Base-by-base conservation (phyloP, 164 flowering plant genomes). In the Liriodendron chinense region DNA sequence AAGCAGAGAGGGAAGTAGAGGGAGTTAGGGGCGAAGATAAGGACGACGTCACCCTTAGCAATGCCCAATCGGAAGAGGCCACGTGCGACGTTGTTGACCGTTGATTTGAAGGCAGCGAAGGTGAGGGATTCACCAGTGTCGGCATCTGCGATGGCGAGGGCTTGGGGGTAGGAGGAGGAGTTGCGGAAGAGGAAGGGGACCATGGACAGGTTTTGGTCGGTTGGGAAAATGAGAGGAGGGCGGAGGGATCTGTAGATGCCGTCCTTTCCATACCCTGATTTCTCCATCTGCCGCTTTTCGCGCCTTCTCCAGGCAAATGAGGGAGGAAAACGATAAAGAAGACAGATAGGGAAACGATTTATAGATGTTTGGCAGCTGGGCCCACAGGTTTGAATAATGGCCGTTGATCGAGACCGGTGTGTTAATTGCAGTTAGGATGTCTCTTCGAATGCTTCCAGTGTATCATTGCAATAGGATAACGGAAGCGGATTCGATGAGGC, bases 1-100 rank as follows among this genome's bases (percentile, higher is more conserved):
- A 95, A 92, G 68, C 88, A 89, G 47, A 89, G 8, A 7, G 91
- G 91, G 75, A 83, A 92, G 16, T 86, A 85, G 66, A 88, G 76
- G 1, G 94, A 92, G 77, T 95, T 95, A 9, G 98, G 97, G 1
- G 97, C 86, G 50, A 93, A 74, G 26, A 92, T 88, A 47, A 92
- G 79, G 47, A 93, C 93, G 18, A 85, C 93, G 71, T 93, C 97
- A 48, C 85, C 85, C 79, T 88, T 90, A 24, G 61, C 68, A 69
- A 92, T 80, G 48, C 93, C 94, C 50, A 91, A 82, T 22, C 78
- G 80, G 76, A 68, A 43, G 0, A 95, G 80, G 0, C 82, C 90
- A 34, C 82, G 87, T 7, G 97, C 69, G 71, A 92, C 65, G 71
- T 75, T 85, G 61, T 80, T 65, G 24, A 87, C 85, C 49, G 70